Evolutionary conservation across 225 moss, liverwort and hornwort genomes (phyloP).

Genomic region (Bryum argenteum): DNA sequence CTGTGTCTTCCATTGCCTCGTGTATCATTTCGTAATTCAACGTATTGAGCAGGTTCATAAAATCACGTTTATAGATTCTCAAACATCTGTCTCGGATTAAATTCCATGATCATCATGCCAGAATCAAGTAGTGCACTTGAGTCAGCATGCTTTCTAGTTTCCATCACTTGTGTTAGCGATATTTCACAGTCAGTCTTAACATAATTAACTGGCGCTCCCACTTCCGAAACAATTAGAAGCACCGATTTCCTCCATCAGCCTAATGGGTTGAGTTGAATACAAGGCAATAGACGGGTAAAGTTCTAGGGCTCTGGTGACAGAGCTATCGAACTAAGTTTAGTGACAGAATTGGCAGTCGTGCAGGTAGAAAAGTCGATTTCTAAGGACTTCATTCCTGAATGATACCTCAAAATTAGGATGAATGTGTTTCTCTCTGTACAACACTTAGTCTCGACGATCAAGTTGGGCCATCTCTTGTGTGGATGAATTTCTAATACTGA

Average conservation of each 20-base stretch:
- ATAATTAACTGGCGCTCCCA: background rate
- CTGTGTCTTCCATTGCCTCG: background rate
- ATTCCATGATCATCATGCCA: slow-evolving; percentile 1
- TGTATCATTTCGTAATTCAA: background rate
- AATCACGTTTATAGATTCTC: background rate
- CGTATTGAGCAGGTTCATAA: background rate
- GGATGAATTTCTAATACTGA: slow-evolving; percentile 23
- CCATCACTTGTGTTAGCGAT: background rate
- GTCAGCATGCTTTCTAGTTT: background rate
- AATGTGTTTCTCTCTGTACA: background rate
- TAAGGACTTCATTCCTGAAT: background rate
- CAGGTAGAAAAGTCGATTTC: background rate
- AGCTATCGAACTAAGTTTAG: background rate
- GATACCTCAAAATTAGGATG: background rate
- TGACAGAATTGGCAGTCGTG: background rate
- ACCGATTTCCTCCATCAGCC: background rate
- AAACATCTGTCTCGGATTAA: background rate
- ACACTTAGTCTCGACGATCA: slow-evolving; percentile 1
- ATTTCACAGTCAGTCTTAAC: background rate
- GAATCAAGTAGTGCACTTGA: background rate
- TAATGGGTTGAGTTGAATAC: slow-evolving; percentile 11
- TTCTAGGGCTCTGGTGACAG: slow-evolving; percentile 9
- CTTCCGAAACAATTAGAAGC: slow-evolving; percentile 5
- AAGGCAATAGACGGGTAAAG: background rate
- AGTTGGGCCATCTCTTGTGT: background rate